These are phyloP conservation scores for Thalassiosira delicatula DNA, from an alignment of 352 stramenopile genomes.

Conservation along the genomic window DNA sequence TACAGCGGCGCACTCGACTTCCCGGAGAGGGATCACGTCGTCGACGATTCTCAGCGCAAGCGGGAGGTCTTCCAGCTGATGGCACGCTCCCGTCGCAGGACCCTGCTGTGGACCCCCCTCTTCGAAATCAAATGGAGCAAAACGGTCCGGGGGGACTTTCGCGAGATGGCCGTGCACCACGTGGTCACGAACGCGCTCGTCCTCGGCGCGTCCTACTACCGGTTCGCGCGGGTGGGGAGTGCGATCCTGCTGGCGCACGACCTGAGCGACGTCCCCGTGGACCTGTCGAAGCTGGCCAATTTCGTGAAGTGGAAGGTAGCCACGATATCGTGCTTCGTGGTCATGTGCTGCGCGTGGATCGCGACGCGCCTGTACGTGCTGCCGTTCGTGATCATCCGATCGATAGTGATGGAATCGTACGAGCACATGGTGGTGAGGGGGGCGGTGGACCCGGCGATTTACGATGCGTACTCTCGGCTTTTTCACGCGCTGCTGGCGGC, in stretches of 20 bases:
- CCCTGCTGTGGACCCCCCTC: constrained; percentile 49
- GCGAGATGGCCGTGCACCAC: constrained; percentile 85
- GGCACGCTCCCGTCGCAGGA: constrained; percentile 10
- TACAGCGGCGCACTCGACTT: constrained; percentile 59
- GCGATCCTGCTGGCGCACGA: constrained; percentile 85
- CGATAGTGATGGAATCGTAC: constrained; percentile 66
- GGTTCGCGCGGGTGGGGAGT: constrained; percentile 72
- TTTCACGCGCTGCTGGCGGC: constrained; percentile 72
- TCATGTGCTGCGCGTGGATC: constrained; percentile 80
- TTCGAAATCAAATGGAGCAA: constrained; percentile 68
- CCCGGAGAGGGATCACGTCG: constrained; percentile 47
- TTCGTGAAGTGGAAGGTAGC: constrained; percentile 85
- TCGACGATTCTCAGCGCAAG: constrained; percentile 46
- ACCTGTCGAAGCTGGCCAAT: constrained; percentile 84
- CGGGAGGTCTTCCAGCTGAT: constrained; percentile 45
- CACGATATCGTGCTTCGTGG: constrained; percentile 75
- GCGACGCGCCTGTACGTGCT: constrained; percentile 74
- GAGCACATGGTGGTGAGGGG: constrained; percentile 62
- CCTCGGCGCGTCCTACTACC: constrained; percentile 72
- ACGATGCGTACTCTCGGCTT: constrained; percentile 63
- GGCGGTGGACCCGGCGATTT: constrained; percentile 57
- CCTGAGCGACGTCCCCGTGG: constrained; percentile 81
- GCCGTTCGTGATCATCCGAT: constrained; percentile 79
- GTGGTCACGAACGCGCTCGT: constrained; percentile 82
- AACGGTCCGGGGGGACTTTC: constrained; percentile 79